These are phyloP conservation scores for Didymella glomerata DNA, from an alignment of 2,329 filamentous ascomycete species.

Conservation along the genomic window DNA sequence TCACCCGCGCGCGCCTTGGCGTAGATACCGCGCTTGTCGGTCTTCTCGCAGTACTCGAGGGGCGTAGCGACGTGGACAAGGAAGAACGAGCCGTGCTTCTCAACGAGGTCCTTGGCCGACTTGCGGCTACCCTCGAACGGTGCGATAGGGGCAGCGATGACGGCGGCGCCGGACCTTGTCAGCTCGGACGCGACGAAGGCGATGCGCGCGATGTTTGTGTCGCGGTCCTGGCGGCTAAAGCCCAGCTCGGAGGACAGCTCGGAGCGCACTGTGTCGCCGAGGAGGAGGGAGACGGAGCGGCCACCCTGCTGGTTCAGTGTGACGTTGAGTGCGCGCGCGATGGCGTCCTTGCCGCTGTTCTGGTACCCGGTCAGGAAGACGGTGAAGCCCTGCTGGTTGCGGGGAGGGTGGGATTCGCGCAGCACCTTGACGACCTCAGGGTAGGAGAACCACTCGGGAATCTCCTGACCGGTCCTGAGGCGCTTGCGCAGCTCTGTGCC, in stretches of 20 bases:
- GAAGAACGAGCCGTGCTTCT: slow-evolving; percentile 91
- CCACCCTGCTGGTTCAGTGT: slow-evolving; percentile 98
- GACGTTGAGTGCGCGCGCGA: slow-evolving; percentile 93
- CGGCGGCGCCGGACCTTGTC: slow-evolving; percentile 89
- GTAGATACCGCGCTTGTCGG: slow-evolving; percentile 92
- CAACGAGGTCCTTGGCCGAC: slow-evolving; percentile 82
- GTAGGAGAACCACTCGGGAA: slow-evolving; percentile 99
- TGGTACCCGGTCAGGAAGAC: slow-evolving; percentile 97
- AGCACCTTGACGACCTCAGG: slow-evolving; percentile 97
- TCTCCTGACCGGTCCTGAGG: slow-evolving; percentile 89
- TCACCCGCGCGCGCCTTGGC: slow-evolving; percentile 82
- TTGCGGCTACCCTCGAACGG: slow-evolving; percentile 83
- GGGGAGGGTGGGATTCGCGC: slow-evolving; percentile 92
- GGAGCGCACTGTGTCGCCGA: slow-evolving; percentile 92
- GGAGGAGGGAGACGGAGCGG: slow-evolving; percentile 89
- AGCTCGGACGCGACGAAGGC: slow-evolving; percentile 95
- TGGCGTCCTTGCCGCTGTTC: slow-evolving; percentile 96
- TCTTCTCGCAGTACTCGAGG: slow-evolving; percentile 92
- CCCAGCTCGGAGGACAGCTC: slow-evolving; percentile 95
- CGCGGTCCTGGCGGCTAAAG: slow-evolving; percentile 90
- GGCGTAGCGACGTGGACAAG: slow-evolving; percentile 94
- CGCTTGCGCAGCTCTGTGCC: slow-evolving; percentile 85
- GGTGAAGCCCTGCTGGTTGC: slow-evolving; percentile 93
- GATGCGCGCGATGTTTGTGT: slow-evolving; percentile 94
- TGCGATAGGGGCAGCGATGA: slow-evolving; percentile 95